These are phyloP conservation scores for Breviolum minutum DNA, from an alignment of 73 alveolate species.

Conservation along the genomic window DNA sequence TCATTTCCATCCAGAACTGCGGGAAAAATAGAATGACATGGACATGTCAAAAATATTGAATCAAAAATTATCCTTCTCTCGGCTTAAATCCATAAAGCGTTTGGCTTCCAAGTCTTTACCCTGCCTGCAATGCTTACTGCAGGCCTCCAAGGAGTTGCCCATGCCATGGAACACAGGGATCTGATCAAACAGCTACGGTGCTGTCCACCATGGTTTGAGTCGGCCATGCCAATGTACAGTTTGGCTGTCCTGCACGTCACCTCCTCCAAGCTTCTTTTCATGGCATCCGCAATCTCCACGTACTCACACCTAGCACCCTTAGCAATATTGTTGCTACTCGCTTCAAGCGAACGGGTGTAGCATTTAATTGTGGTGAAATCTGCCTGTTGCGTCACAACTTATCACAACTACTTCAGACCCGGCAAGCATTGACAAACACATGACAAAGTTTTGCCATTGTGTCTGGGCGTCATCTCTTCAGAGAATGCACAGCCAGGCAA, in stretches of 20 bases:
- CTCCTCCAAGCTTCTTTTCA: not conserved
- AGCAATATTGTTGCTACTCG: slow-evolving; percentile 45
- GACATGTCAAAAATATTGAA: no score
- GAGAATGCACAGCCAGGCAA: slow-evolving; percentile 37
- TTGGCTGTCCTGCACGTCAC: not conserved
- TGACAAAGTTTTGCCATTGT: not conserved
- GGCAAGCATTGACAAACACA: not conserved
- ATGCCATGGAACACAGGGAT: not conserved
- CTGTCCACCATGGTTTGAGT: no score
- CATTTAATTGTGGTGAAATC: not conserved
- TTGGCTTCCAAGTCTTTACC: no score
- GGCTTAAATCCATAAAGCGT: no score
- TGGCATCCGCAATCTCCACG: not conserved
- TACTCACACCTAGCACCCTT: not conserved
- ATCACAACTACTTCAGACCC: not conserved
- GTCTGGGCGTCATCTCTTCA: slow-evolving; percentile 23
- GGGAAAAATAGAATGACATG: no score
- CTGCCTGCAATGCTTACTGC: slow-evolving; percentile 20
- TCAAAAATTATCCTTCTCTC: no score
- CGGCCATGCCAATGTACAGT: no score
- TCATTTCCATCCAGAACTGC: no score
- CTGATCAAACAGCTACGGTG: no score
- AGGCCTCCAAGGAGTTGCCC: not conserved
- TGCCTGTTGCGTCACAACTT: not conserved
- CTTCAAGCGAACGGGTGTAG: slow-evolving; percentile 2